These are phyloP conservation scores for Corynespora cassiicola DNA, from an alignment of 2,329 filamentous ascomycete species.

Conservation along the genomic window DNA sequence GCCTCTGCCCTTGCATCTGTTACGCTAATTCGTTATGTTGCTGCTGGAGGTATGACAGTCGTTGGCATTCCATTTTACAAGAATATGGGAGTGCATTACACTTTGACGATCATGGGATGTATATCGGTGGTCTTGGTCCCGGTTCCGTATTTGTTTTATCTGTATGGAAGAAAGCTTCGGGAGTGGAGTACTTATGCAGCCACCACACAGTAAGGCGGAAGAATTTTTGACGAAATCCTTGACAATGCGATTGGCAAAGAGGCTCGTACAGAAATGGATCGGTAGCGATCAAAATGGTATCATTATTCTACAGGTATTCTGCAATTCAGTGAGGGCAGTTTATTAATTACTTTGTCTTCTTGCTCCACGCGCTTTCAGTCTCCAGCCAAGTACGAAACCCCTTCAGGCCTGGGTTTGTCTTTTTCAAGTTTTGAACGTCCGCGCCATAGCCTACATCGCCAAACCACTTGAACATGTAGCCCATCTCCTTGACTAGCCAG, in stretches of 20 bases:
- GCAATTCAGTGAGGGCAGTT: too few species aligned
- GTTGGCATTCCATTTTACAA: constrained; percentile 48
- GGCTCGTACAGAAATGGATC: too few species aligned
- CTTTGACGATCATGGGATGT: constrained; percentile 38
- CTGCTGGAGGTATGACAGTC: constrained; percentile 49
- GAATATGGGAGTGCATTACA: constrained; percentile 45
- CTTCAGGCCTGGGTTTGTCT: constrained; percentile 51
- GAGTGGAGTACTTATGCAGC: constrained; percentile 30
- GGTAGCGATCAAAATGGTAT: too few species aligned
- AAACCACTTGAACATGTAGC: constrained; percentile 58
- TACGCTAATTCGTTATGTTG: constrained; percentile 52
- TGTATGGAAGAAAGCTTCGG: constrained; percentile 47
- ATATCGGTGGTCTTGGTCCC: constrained; percentile 42
- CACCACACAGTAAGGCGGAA: neutral
- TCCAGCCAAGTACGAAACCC: constrained; percentile 54
- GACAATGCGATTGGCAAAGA: too few species aligned
- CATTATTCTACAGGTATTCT: too few species aligned
- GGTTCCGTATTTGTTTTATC: constrained; percentile 53
- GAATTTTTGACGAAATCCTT: too few species aligned
- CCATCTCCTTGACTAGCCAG: constrained; percentile 45
- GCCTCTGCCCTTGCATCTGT: constrained; percentile 56
- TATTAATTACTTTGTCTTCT: too few species aligned
- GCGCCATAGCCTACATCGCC: constrained; percentile 49
- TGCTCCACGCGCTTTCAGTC: constrained; percentile 48
- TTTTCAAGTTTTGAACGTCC: constrained; percentile 49